phyloP scores from a whole-genome alignment of 331 rosid genomes.

The Ulmus americana region DNA sequence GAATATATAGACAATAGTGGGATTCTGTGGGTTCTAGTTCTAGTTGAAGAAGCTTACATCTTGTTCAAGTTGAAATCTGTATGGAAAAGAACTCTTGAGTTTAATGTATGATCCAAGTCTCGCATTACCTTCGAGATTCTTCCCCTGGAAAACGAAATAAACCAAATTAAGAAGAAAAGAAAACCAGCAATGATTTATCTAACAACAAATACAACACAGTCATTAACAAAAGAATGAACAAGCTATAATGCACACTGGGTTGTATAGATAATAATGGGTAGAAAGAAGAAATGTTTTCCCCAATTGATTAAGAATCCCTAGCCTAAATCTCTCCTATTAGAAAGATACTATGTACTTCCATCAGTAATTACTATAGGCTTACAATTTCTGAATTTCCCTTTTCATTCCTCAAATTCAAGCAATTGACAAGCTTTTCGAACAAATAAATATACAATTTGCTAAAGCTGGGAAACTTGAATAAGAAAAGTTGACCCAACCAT shows the following conservation, averaged over 20 bases:
- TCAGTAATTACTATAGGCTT: not conserved
- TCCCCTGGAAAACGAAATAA: constrained; percentile 24
- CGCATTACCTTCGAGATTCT: constrained; percentile 20
- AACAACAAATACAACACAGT: not conserved
- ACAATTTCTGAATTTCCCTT: not conserved
- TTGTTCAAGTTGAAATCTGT: constrained; percentile 60
- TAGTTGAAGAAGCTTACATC: constrained; percentile 48
- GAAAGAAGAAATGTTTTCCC: not conserved
- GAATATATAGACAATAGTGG: constrained; percentile 3
- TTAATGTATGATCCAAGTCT: constrained; percentile 26
- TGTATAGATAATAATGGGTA: not conserved
- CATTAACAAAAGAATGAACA: not conserved
- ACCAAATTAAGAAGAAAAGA: no score
- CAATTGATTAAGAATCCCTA: not conserved
- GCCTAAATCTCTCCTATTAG: not conserved
- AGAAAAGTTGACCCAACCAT: not conserved
- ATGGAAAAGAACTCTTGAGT: constrained; percentile 26
- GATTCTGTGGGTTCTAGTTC: not conserved
- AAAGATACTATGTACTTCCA: not conserved
- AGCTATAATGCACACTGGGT: not conserved
- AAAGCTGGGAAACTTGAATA: not conserved
- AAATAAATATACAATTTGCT: not conserved
- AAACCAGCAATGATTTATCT: no score
- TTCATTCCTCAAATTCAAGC: not conserved
- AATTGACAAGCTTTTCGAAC: not conserved